A percentile compares a stretch with the other conserved stretches of the same genome.
phyloP scores from a whole-genome alignment of 345 rosid species.

The Eucalyptus decipiens region DNA sequence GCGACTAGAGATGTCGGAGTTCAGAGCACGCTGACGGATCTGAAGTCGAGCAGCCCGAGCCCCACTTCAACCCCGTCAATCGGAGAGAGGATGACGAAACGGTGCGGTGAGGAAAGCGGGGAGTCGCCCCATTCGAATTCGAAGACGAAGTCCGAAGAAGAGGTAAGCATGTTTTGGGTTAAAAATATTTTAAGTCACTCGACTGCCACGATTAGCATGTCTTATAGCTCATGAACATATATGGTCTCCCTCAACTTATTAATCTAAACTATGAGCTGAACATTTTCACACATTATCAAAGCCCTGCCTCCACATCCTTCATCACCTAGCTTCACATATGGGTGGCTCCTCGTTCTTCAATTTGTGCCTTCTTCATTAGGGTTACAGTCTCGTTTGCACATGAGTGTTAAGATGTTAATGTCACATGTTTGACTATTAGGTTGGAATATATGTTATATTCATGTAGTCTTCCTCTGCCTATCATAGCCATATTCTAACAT shows the following conservation, averaged over 20 bases:
- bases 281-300: background rate
- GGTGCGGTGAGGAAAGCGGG: background rate
- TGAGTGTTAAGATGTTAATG: background rate
- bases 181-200: background rate
- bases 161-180: background rate
- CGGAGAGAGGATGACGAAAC: background rate
- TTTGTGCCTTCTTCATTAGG: background rate
- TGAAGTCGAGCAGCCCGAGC: conserved; percentile 17
- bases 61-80: conserved; percentile 43
- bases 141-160: background rate
- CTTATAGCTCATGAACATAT: background rate
- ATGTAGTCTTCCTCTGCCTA: background rate
- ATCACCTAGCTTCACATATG: background rate
- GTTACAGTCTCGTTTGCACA: background rate
- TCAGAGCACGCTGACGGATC: conserved; percentile 59
- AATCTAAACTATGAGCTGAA: background rate
- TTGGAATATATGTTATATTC: background rate
- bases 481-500: background rate
- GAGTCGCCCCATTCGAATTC: background rate
- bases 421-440: background rate
- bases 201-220: background rate
- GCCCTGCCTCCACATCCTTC: background rate
- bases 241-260: background rate
- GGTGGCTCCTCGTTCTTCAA: background rate
- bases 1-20: conserved; percentile 72